Percentiles rank a stretch among this genome's conserved stretches.
Evolutionary conservation across 1,284 basidiomycete genomes (phyloP).

Genomic region (Ustilago curta): DNA sequence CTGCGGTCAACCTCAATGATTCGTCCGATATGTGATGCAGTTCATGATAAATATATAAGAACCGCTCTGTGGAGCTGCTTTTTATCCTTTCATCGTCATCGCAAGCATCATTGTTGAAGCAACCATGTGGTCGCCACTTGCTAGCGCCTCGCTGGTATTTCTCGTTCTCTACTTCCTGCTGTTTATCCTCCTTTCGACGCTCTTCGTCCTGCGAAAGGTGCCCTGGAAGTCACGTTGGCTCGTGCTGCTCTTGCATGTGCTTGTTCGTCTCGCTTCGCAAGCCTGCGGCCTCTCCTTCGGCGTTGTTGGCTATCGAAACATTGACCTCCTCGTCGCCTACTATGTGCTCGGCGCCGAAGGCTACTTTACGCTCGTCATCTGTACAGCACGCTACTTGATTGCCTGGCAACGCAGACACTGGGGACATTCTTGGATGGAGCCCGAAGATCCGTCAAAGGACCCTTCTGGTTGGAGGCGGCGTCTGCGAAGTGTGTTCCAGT

Average conservation of each 20-base stretch:
- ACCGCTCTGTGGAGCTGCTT: no score
- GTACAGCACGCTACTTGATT: slow-evolving; percentile 48
- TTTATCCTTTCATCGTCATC: no score
- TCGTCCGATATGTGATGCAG: no score
- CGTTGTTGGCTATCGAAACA: slow-evolving; percentile 28
- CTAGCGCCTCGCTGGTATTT: slow-evolving; percentile 36
- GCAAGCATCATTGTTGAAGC: not conserved
- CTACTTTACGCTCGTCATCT: slow-evolving; percentile 56
- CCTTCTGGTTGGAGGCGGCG: slow-evolving; percentile 3
- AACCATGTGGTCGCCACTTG: slow-evolving; percentile 30
- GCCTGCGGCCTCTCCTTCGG: slow-evolving; percentile 45
- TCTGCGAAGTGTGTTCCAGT: slow-evolving; percentile 7
- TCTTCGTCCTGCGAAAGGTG: slow-evolving; percentile 10
- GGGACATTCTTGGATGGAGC: slow-evolving; percentile 49
- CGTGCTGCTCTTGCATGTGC: slow-evolving; percentile 45
- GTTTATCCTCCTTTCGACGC: slow-evolving; percentile 6
- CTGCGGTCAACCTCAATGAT: no score
- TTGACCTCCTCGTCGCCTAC: slow-evolving; percentile 48
- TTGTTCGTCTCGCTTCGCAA: slow-evolving; percentile 44
- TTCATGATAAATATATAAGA: no score
- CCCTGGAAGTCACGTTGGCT: slow-evolving; percentile 30
- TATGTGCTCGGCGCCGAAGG: slow-evolving; percentile 53
- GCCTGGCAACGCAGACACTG: slow-evolving; percentile 50
- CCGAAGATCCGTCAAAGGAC: slow-evolving; percentile 12
- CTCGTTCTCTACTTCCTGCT: slow-evolving; percentile 32